Percentiles rank a stretch among this genome's conserved stretches.
phyloP scores from a whole-genome alignment of 805 yeast genomes.

The Sporopachydermia lactativora region DNA sequence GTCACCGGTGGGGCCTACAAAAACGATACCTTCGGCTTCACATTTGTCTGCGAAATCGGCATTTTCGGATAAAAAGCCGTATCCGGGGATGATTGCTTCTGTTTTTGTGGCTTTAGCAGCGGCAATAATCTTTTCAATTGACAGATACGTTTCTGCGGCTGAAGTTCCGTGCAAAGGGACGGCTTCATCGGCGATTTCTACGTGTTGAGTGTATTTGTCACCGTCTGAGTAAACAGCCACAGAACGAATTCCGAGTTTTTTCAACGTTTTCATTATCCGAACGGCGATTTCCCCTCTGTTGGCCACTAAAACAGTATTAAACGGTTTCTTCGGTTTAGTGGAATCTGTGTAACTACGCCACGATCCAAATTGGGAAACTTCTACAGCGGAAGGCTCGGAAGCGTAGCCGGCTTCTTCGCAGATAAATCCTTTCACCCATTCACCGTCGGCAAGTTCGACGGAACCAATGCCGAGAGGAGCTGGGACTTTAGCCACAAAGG shows the following conservation, averaged over 20 bases:
- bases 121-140: conserved; percentile 67
- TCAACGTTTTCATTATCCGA: conserved; percentile 78
- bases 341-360: conserved; percentile 55
- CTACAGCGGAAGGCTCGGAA: conserved; percentile 49
- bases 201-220: conserved; percentile 83
- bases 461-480: conserved; percentile 93
- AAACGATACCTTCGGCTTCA: conserved; percentile 67
- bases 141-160: conserved; percentile 84
- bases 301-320: conserved; percentile 79
- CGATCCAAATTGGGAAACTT: conserved; percentile 80
- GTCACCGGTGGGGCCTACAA: conserved; percentile 95
- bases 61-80: conserved; percentile 91
- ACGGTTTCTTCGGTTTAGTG: conserved; percentile 36
- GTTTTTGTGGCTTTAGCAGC: conserved; percentile 80
- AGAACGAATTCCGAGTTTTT: conserved; percentile 60
- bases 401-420: conserved; percentile 86
- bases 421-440: conserved; percentile 82
- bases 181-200: conserved; percentile 66
- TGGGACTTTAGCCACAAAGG: conserved; percentile 78
- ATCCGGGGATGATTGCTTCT: conserved; percentile 96
- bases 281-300: conserved; percentile 98
- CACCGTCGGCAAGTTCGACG: conserved; percentile 68
- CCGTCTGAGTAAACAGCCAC: conserved; percentile 87
- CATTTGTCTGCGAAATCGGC: conserved; percentile 92
- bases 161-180: conserved; percentile 66